These are phyloP conservation scores for Solanum hybrid DNA, from an alignment of 305 asterid species.

Conservation along the genomic window DNA sequence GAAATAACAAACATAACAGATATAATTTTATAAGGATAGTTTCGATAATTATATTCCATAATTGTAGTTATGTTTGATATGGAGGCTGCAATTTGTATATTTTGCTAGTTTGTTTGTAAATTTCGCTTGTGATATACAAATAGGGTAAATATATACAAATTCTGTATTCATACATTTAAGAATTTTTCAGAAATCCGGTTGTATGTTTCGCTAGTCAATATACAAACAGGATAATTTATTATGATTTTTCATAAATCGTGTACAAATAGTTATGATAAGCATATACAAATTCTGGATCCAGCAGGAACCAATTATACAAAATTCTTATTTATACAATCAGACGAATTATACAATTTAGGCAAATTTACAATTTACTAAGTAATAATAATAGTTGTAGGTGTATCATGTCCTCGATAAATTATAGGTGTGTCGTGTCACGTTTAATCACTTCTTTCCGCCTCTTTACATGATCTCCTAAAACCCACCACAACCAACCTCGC, in stretches of 20 bases:
- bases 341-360: background rate
- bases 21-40: too few relatives aligned
- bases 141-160: too few relatives aligned
- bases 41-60: too few relatives aligned
- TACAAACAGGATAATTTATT: too few relatives aligned
- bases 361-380: background rate
- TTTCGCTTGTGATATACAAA: too few relatives aligned
- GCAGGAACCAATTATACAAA: too few relatives aligned
- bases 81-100: background rate
- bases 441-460: too few relatives aligned
- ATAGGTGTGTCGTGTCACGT: fast-evolving
- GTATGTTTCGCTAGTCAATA: background rate
- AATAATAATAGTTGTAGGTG: background rate
- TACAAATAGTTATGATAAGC: background rate
- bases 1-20: too few relatives aligned
- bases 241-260: background rate
- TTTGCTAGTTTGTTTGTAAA: background rate
- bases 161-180: too few relatives aligned
- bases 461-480: background rate
- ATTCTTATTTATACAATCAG: too few relatives aligned
- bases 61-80: fast-evolving
- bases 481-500: background rate
- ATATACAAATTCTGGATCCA: background rate
- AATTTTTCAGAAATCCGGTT: fast-evolving
- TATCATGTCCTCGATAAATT: background rate